Evolutionary conservation across 352 stramenopile genomes (phyloP).

Genomic region (Peronospora farinosa): DNA sequence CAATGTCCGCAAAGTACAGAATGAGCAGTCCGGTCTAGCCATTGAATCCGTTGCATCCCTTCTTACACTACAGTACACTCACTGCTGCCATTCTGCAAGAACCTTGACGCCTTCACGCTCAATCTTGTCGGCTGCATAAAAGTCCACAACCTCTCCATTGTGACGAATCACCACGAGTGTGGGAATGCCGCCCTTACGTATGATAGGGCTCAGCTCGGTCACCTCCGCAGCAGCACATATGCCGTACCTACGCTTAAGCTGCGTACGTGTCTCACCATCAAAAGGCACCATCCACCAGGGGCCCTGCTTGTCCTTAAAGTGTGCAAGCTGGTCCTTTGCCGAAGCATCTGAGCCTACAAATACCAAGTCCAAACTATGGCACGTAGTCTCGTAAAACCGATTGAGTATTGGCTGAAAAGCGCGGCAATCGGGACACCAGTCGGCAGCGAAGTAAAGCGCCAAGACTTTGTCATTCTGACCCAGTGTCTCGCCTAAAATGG

Average conservation of each 20-base stretch:
- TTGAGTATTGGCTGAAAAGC: slow-evolving; percentile 74
- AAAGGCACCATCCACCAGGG: slow-evolving; percentile 76
- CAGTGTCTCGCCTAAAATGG: slow-evolving; percentile 35
- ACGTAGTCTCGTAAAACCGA: slow-evolving; percentile 52
- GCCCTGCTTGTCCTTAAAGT: slow-evolving; percentile 70
- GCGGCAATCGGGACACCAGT: slow-evolving; percentile 82
- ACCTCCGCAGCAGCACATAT: slow-evolving; percentile 69
- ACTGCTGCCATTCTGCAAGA: slow-evolving; percentile 41
- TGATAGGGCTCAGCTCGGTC: slow-evolving; percentile 41
- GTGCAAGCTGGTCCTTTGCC: slow-evolving; percentile 43
- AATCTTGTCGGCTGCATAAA: slow-evolving; percentile 54
- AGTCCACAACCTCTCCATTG: slow-evolving; percentile 61
- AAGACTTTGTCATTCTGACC: slow-evolving; percentile 45
- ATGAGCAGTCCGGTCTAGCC: too few species aligned
- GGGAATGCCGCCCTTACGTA: slow-evolving; percentile 65
- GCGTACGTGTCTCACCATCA: slow-evolving; percentile 46
- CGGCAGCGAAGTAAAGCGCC: slow-evolving; percentile 76
- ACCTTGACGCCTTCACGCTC: slow-evolving; percentile 45
- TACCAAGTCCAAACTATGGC: slow-evolving; percentile 59
- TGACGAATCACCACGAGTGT: slow-evolving; percentile 62
- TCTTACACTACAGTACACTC: neutral
- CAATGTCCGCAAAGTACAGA: too few species aligned
- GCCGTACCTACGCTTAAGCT: slow-evolving; percentile 78
- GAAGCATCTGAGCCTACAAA: slow-evolving; percentile 73
- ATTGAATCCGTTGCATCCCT: too few species aligned